phyloP scores from a whole-genome alignment of 768 basidiomycete species.

The Clitopilus passeckerianus region DNA sequence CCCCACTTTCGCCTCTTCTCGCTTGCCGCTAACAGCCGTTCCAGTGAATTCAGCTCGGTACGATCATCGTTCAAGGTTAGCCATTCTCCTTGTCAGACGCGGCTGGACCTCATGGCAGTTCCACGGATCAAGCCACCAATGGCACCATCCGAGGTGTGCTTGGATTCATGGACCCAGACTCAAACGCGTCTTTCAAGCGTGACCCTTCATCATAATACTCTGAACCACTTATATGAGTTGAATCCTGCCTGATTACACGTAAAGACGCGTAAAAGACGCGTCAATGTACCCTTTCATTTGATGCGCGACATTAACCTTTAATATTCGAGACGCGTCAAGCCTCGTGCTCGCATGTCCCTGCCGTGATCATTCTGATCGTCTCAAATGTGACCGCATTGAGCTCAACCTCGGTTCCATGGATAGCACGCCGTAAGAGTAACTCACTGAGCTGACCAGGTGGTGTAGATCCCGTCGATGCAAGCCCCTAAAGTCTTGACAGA shows the following conservation, averaged over 20 bases:
- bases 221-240: neutral
- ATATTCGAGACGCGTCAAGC: conserved; percentile 3
- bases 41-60: neutral
- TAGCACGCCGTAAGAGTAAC: neutral
- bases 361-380: conserved; percentile 16
- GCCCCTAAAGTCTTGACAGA: neutral
- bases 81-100: neutral
- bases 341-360: conserved; percentile 12
- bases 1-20: neutral
- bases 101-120: conserved; percentile 21
- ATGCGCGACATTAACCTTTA: conserved; percentile 7
- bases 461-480: neutral
- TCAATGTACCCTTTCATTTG: conserved; percentile 16
- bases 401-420: conserved; percentile 20
- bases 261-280: conserved; percentile 47
- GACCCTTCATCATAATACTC: neutral
- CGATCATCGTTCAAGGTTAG: neutral
- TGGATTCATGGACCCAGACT: neutral
- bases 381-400: conserved; percentile 19
- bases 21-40: neutral
- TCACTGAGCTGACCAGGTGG: conserved; percentile 1
- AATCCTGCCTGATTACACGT: conserved; percentile 13
- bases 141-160: conserved; percentile 16
- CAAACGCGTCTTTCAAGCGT: conserved; percentile 2
- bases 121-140: conserved; percentile 29